phyloP scores from a whole-genome alignment of 2,329 filamentous ascomycete genomes.

The Trichoderma aggressivum region DNA sequence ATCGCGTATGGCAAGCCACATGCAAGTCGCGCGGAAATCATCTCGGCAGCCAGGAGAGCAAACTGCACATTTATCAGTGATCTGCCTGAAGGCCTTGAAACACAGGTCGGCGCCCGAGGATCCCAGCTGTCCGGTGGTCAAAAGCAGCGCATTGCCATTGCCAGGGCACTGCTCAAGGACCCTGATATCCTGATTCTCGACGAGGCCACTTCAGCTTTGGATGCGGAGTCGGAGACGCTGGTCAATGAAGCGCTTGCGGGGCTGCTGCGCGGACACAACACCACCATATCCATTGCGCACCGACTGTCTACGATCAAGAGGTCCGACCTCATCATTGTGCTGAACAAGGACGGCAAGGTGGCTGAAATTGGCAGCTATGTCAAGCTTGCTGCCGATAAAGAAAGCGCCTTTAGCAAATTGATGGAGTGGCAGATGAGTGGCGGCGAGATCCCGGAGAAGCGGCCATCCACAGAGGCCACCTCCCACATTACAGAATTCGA shows the following conservation, averaged over 20 bases:
- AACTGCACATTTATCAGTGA: conserved; percentile 97
- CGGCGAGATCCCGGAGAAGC: conserved; percentile 57
- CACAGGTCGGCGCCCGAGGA: conserved; percentile 84
- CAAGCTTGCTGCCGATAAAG: conserved; percentile 66
- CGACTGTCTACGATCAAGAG: conserved; percentile 94
- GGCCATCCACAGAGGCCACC: conserved; percentile 28
- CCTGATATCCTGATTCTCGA: conserved; percentile 96
- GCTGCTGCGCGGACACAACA: conserved; percentile 82
- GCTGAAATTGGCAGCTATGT: conserved; percentile 86
- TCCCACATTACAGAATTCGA: conserved; percentile 50
- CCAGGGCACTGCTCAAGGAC: conserved; percentile 87
- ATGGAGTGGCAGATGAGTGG: conserved; percentile 99
- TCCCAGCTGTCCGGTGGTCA: conserved; percentile 94
- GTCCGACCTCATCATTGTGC: conserved; percentile 89
- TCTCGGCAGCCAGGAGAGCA: conserved; percentile 81
- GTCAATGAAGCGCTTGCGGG: conserved; percentile 86
- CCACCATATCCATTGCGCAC: conserved; percentile 96
- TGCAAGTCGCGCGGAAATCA: conserved; percentile 75
- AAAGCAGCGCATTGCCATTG: conserved; percentile 97
- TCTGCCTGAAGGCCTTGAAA: conserved; percentile 93
- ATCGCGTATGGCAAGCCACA: conserved; percentile 86
- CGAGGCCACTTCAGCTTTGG: conserved; percentile 91
- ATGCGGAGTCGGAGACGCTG: conserved; percentile 94
- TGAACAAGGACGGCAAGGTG: conserved; percentile 80
- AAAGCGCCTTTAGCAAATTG: conserved; percentile 86